Conservation (phyloP, 345 rosid genomes). For the Murraya paniculata region DNA sequence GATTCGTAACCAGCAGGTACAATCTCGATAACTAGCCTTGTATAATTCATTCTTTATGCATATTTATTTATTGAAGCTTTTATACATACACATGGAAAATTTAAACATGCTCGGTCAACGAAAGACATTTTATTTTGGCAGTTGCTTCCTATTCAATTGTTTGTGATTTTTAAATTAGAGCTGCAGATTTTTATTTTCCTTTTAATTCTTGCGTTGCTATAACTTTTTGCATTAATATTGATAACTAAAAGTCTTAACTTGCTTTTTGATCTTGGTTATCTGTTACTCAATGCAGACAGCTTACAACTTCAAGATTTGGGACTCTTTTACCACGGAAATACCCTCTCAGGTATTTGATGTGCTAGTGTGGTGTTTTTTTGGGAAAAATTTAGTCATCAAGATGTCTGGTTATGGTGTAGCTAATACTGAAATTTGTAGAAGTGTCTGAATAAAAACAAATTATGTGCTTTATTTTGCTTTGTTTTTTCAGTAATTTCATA, state of each 20-base stretch:
- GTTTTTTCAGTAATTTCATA: neutral
- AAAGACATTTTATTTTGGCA: neutral
- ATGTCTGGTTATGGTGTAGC: neutral
- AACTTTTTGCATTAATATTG: conserved; percentile 8
- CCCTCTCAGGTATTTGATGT: conserved; percentile 36
- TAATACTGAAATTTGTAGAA: neutral
- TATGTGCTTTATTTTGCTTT: neutral
- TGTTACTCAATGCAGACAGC: conserved; percentile 32
- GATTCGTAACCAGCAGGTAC: conserved; percentile 46
- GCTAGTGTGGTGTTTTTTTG: neutral
- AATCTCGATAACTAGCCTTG: too few species aligned
- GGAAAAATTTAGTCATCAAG: neutral
- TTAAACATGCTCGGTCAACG: neutral
- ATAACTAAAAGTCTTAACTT: neutral
- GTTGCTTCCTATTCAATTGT: neutral
- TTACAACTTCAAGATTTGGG: conserved; percentile 30
- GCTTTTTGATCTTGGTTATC: conserved; percentile 2
- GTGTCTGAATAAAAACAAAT: neutral
- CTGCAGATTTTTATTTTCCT: neutral
- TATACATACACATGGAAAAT: neutral
- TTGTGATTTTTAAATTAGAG: neutral
- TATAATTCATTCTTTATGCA: neutral
- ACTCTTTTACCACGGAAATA: conserved; percentile 40
- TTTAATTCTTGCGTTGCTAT: neutral
- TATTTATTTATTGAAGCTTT: neutral